Conservation (phyloP, 805 yeast genomes). For the Peterozyma toletana region DNA sequence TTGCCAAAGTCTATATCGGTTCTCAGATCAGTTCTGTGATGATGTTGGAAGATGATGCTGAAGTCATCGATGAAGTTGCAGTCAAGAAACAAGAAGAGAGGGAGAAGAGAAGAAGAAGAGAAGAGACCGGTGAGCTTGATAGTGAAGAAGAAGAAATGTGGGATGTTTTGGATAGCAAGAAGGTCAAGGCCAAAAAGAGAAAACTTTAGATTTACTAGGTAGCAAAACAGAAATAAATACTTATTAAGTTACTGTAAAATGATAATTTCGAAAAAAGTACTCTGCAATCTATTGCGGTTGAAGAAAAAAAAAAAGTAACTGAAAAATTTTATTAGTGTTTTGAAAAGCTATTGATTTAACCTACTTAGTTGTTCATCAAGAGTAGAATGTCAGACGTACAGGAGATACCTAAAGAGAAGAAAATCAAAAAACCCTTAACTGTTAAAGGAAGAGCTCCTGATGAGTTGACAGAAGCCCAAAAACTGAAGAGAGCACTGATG, state of each 20-base stretch:
- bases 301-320: no score
- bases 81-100: slow-evolving; percentile 12
- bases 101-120: slow-evolving; percentile 28
- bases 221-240: no score
- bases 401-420: no score
- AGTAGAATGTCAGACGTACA: no score
- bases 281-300: no score
- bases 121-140: slow-evolving; percentile 18
- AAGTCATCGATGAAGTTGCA: slow-evolving; percentile 21
- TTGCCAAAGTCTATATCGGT: slow-evolving; percentile 71
- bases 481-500: slow-evolving; percentile 2
- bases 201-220: slow-evolving; percentile 6
- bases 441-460: background rate
- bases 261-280: no score
- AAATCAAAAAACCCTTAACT: no score
- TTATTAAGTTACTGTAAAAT: no score
- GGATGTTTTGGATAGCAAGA: slow-evolving; percentile 27
- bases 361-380: no score
- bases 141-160: slow-evolving; percentile 26
- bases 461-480: background rate
- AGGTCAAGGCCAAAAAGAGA: slow-evolving; percentile 23
- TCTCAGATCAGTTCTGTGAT: slow-evolving; percentile 54
- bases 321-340: no score
- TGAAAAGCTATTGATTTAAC: no score
- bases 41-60: slow-evolving; percentile 41